A percentile compares a stretch with the other conserved stretches of the same genome.
Evolutionary conservation across 2,329 filamentous ascomycete genomes (phyloP).

Genomic region (Verticillium dahliae): DNA sequence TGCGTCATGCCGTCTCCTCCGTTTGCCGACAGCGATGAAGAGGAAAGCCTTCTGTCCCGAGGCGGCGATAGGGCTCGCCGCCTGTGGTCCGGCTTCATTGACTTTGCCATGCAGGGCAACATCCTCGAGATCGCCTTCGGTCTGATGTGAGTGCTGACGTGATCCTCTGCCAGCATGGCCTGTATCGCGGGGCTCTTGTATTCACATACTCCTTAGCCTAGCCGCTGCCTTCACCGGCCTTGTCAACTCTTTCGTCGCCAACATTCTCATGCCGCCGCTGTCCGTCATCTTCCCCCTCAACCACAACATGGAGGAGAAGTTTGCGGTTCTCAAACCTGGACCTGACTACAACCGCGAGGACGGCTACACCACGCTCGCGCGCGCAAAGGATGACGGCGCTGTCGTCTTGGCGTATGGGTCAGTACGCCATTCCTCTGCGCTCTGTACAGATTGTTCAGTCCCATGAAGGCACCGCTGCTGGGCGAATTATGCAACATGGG

Average conservation of each 20-base stretch:
- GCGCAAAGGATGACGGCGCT: slow-evolving; percentile 64
- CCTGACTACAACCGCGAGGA: slow-evolving; percentile 41
- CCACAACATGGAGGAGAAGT: slow-evolving; percentile 68
- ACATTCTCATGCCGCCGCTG: slow-evolving; percentile 63
- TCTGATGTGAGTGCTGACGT: slow-evolving; percentile 50
- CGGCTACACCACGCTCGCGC: slow-evolving; percentile 64
- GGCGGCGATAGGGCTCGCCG: slow-evolving; percentile 40
- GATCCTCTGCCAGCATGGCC: not conserved
- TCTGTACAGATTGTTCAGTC: too few species aligned
- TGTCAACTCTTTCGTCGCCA: slow-evolving; percentile 65
- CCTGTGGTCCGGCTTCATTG: slow-evolving; percentile 58
- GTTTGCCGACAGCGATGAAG: slow-evolving; percentile 20
- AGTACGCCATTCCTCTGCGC: slow-evolving; percentile 11
- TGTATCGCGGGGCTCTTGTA: not conserved
- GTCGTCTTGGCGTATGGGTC: slow-evolving; percentile 67
- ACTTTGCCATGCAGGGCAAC: slow-evolving; percentile 69
- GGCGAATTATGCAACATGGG: too few species aligned
- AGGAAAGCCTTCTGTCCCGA: slow-evolving; percentile 37
- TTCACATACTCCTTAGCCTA: slow-evolving; percentile 36
- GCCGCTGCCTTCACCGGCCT: slow-evolving; percentile 65
- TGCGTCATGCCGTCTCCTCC: slow-evolving; percentile 21
- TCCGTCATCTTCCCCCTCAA: slow-evolving; percentile 63
- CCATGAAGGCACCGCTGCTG: too few species aligned
- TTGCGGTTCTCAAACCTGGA: slow-evolving; percentile 56
- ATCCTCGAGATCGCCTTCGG: slow-evolving; percentile 71